Evolutionary conservation across 148 eudicot genomes (phyloP).

Genomic region (Chenopodium suecicum): DNA sequence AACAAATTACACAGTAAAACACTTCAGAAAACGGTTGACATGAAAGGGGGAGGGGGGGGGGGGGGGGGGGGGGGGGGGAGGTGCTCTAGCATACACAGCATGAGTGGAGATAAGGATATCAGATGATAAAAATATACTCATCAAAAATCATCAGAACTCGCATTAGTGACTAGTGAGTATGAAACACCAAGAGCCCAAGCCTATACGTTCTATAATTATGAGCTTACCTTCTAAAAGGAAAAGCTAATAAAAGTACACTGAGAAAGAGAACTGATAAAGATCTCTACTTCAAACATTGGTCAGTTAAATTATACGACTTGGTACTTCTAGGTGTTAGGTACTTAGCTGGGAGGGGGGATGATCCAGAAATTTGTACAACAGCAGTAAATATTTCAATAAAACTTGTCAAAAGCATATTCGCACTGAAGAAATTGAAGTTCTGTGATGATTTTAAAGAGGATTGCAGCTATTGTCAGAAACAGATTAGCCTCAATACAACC

Average conservation of each 20-base stretch:
- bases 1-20: background rate
- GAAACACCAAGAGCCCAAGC: too few species aligned
- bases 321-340: background rate
- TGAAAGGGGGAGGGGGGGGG: background rate
- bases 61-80: background rate
- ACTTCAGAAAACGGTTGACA: background rate
- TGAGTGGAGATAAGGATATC: background rate
- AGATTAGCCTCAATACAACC: background rate
- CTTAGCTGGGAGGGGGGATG: background rate
- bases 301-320: background rate
- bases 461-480: background rate
- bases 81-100: background rate
- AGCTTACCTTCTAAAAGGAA: too few species aligned
- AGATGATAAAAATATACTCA: too few species aligned
- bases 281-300: background rate
- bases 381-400: too few species aligned
- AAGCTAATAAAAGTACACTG: too few species aligned
- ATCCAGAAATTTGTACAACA: too few species aligned
- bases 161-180: background rate
- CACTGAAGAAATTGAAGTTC: background rate
- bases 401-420: background rate
- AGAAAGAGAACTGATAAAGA: too few species aligned
- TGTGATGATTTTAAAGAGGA: background rate
- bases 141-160: background rate
- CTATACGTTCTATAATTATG: too few species aligned